A percentile compares a stretch with the other conserved stretches of the same genome.
These are phyloP conservation scores for Boechera divaricarpa DNA, from an alignment of 345 rosid species.

Conservation along the genomic window DNA sequence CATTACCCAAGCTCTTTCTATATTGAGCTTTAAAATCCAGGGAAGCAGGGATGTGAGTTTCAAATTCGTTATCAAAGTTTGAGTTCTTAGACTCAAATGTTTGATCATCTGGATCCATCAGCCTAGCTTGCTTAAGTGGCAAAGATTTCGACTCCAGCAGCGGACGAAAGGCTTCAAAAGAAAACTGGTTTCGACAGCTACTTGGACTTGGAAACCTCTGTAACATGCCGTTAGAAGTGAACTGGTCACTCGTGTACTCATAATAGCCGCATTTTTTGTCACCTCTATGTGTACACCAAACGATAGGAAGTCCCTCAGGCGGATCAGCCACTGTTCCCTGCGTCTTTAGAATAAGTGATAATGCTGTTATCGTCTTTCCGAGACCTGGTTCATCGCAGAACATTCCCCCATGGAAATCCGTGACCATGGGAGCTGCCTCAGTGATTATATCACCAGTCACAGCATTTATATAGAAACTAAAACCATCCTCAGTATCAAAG, in stretches of 20 bases:
- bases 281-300: slow-evolving; percentile 76
- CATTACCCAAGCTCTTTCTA: slow-evolving; percentile 57
- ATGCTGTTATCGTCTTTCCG: slow-evolving; percentile 94
- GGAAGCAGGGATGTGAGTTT: slow-evolving; percentile 38
- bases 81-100: slow-evolving; percentile 45
- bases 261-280: slow-evolving; percentile 79
- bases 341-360: slow-evolving; percentile 88
- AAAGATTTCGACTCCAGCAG: slow-evolving; percentile 44
- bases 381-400: slow-evolving; percentile 99
- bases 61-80: slow-evolving; percentile 38
- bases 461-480: slow-evolving; percentile 61
- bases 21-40: slow-evolving; percentile 52
- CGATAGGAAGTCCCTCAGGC: slow-evolving; percentile 68
- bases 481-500: slow-evolving; percentile 76
- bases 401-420: slow-evolving; percentile 93
- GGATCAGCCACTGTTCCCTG: slow-evolving; percentile 85
- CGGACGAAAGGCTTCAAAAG: slow-evolving; percentile 46
- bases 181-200: slow-evolving; percentile 52
- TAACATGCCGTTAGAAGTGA: slow-evolving; percentile 44
- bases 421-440: slow-evolving; percentile 68
- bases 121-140: slow-evolving; percentile 62
- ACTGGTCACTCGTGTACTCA: slow-evolving; percentile 59
- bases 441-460: slow-evolving; percentile 73
- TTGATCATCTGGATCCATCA: slow-evolving; percentile 50
- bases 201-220: slow-evolving; percentile 53